Conservation (phyloP, 805 yeast genomes). For the Teunomyces lycoperdinae region DNA sequence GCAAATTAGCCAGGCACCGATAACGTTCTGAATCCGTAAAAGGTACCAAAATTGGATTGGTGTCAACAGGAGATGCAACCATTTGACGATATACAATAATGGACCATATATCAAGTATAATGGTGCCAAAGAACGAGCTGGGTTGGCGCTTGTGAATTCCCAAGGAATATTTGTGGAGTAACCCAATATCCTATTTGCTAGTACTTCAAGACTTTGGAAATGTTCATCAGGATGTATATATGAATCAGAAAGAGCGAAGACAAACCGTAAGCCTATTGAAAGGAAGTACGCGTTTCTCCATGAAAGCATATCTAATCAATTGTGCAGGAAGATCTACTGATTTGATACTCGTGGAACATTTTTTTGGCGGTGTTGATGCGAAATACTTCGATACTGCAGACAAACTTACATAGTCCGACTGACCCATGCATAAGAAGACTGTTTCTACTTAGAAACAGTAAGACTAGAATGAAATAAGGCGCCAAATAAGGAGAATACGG, state of each 20-base stretch:
- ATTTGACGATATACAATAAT: conserved; percentile 33
- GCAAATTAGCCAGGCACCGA: conserved; percentile 33
- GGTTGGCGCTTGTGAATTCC: conserved; percentile 64
- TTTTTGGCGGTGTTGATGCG: background rate
- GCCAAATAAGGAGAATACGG: too few species aligned
- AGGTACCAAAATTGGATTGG: conserved; percentile 55
- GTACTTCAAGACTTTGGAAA: conserved; percentile 82
- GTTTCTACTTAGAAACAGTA: too few species aligned
- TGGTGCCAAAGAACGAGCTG: conserved; percentile 73
- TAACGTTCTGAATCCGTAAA: conserved; percentile 49
- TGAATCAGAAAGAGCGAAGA: conserved; percentile 65
- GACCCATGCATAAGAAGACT: too few species aligned
- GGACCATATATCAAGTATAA: conserved; percentile 72
- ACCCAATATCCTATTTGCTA: conserved; percentile 49
- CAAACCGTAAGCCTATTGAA: conserved; percentile 47
- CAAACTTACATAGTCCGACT: background rate
- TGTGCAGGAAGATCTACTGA: conserved; percentile 1
- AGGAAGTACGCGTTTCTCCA: conserved; percentile 51
- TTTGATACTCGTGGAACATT: background rate
- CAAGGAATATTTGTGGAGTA: conserved; percentile 59
- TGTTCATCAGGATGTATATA: conserved; percentile 98
- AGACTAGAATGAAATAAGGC: too few species aligned
- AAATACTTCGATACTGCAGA: background rate
- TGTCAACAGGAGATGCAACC: conserved; percentile 33
- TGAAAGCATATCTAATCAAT: background rate